These are phyloP conservation scores for Xylariaceae sp. DNA, from an alignment of 2,329 filamentous ascomycete genomes.

Conservation along the genomic window DNA sequence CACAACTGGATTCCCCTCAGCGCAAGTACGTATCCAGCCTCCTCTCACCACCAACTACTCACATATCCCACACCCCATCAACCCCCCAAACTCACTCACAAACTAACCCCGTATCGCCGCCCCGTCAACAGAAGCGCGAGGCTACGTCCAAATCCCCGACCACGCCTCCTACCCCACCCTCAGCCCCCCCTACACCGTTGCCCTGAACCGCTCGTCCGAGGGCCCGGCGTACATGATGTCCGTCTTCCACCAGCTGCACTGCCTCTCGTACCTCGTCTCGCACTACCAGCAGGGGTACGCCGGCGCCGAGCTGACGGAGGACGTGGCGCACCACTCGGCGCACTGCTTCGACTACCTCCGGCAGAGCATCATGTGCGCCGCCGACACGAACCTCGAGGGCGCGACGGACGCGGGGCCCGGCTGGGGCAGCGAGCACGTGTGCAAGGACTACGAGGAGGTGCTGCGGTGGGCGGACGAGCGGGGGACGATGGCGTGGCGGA, in stretches of 20 bases:
- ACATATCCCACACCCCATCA: background rate
- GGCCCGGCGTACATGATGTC: slow-evolving; percentile 35
- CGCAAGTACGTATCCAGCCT: slow-evolving; percentile 16
- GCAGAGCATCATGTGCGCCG: slow-evolving; percentile 33
- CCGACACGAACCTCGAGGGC: slow-evolving; percentile 35
- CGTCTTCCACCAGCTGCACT: slow-evolving; percentile 37
- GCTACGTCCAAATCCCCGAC: slow-evolving; percentile 29
- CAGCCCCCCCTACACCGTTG: slow-evolving; percentile 25
- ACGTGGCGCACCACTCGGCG: slow-evolving; percentile 31
- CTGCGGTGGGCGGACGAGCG: slow-evolving; percentile 31
- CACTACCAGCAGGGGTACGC: slow-evolving; percentile 32
- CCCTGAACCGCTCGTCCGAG: slow-evolving; percentile 25
- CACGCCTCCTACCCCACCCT: slow-evolving; percentile 24
- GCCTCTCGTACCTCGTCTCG: slow-evolving; percentile 31
- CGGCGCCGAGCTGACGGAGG: slow-evolving; percentile 26
- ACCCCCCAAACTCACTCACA: background rate
- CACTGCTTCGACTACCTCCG: slow-evolving; percentile 38
- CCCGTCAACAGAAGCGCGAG: slow-evolving; percentile 21
- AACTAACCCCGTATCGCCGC: background rate
- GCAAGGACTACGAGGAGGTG: slow-evolving; percentile 31
- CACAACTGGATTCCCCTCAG: slow-evolving; percentile 34
- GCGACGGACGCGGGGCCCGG: slow-evolving; percentile 31
- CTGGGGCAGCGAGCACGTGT: slow-evolving; percentile 32
- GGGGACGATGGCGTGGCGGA: slow-evolving; percentile 28
- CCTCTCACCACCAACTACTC: background rate